Conservation (phyloP, 2,329 filamentous ascomycete genomes). For the Monosporascus sp. region DNA sequence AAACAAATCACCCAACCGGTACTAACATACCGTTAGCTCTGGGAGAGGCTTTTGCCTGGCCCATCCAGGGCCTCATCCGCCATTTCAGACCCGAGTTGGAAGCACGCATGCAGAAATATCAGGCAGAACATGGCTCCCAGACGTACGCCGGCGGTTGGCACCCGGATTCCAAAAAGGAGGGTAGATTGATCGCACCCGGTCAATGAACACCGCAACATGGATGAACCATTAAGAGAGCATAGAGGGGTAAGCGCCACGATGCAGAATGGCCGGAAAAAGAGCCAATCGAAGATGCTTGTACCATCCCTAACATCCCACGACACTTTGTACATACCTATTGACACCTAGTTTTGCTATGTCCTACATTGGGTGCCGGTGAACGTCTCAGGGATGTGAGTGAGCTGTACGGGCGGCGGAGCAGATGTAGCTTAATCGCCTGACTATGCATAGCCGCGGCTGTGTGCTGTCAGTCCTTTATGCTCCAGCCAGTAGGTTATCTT, state of each 20-base stretch:
- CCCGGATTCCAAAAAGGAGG: constrained; percentile 68
- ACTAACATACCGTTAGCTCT: constrained; percentile 52
- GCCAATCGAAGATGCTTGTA: constrained; percentile 8
- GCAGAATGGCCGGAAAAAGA: constrained; percentile 2
- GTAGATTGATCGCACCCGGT: constrained; percentile 81
- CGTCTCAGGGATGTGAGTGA: too few species aligned
- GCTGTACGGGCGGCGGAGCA: too few species aligned
- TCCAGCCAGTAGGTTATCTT: too few species aligned
- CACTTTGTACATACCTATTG: constrained; percentile 18
- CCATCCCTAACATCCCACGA: constrained; percentile 7
- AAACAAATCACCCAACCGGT: constrained; percentile 11
- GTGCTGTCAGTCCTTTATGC: too few species aligned
- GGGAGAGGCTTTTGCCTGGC: constrained; percentile 97
- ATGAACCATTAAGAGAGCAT: not conserved
- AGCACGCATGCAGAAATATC: constrained; percentile 79
- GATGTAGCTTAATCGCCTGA: too few species aligned
- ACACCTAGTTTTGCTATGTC: not conserved
- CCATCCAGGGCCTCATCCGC: constrained; percentile 93
- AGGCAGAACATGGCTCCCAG: constrained; percentile 65
- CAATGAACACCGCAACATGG: constrained; percentile 54
- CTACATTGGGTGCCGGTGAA: too few species aligned
- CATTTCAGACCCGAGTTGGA: constrained; percentile 97
- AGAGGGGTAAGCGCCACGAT: constrained; percentile 9
- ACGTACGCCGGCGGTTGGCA: constrained; percentile 85
- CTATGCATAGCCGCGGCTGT: too few species aligned